Conservation (phyloP, 352 stramenopile species). For the Phytophthora cajani region DNA sequence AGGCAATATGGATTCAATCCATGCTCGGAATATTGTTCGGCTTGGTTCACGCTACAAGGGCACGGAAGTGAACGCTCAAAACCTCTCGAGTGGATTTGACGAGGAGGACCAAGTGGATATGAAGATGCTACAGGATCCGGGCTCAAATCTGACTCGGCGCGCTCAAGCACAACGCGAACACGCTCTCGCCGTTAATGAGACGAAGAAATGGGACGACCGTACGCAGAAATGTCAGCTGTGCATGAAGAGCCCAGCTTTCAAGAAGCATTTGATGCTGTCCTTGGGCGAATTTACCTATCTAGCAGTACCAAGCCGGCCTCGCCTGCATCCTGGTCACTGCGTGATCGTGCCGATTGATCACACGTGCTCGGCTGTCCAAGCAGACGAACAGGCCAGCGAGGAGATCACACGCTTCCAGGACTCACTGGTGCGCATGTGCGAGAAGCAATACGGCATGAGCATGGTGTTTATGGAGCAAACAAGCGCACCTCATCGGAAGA, state of each 20-base stretch:
- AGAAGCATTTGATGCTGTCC: conserved; percentile 83
- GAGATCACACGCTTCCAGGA: conserved; percentile 77
- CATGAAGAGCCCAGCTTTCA: conserved; percentile 75
- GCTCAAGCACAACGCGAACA: conserved; percentile 63
- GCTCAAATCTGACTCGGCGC: conserved; percentile 63
- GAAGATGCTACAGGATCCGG: conserved; percentile 59
- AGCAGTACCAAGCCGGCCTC: conserved; percentile 61
- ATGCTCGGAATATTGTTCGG: conserved; percentile 78
- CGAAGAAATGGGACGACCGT: conserved; percentile 71
- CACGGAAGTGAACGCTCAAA: conserved; percentile 65
- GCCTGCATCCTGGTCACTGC: conserved; percentile 69
- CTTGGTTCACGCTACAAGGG: conserved; percentile 78
- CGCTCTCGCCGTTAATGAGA: conserved; percentile 56
- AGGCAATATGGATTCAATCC: conserved; percentile 71
- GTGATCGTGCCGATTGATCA: conserved; percentile 83
- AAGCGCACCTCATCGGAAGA: conserved; percentile 58
- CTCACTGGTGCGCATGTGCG: conserved; percentile 64
- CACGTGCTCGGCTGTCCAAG: conserved; percentile 56
- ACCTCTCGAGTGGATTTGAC: conserved; percentile 80
- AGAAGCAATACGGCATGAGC: conserved; percentile 54
- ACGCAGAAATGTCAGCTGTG: conserved; percentile 75
- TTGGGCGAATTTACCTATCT: conserved; percentile 83
- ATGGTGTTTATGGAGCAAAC: conserved; percentile 88
- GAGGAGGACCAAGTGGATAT: conserved; percentile 83
- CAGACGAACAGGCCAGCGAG: conserved; percentile 67